phyloP scores from a whole-genome alignment of 202 grass and related monocot genomes.

The Digitaria exilis region DNA sequence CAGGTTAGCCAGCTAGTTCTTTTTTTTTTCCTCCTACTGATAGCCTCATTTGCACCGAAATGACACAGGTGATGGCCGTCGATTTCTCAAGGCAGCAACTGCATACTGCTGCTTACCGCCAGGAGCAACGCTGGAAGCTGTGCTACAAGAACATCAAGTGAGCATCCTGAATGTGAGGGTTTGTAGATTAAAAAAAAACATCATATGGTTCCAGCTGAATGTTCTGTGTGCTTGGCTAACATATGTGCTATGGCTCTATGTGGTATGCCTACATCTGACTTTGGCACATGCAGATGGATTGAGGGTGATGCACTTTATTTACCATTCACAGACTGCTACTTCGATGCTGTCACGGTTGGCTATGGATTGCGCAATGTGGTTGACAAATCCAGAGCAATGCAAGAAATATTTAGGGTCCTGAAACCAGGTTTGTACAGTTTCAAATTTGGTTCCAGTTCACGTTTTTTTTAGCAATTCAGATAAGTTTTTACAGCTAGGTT shows the following conservation, averaged over 20 bases:
- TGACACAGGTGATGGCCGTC: constrained; percentile 75
- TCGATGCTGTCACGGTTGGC: constrained; percentile 78
- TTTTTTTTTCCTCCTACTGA: neutral
- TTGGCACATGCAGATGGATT: constrained; percentile 64
- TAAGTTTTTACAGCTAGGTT: constrained; percentile 14
- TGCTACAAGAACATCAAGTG: constrained; percentile 93
- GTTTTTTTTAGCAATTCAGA: neutral
- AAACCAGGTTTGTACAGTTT: constrained; percentile 58
- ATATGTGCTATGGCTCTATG: neutral
- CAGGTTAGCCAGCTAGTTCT: neutral
- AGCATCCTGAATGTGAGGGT: constrained; percentile 51
- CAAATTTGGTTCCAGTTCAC: neutral
- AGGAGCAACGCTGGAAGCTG: constrained; percentile 75
- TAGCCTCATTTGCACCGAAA: neutral
- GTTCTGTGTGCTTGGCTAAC: neutral
- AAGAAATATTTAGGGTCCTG: constrained; percentile 76
- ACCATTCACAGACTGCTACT: constrained; percentile 65
- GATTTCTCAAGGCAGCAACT: constrained; percentile 83
- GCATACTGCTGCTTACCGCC: constrained; percentile 57
- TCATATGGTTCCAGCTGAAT: neutral
- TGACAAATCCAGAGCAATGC: constrained; percentile 72
- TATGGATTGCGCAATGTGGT: constrained; percentile 82
- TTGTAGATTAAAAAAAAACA: constrained; percentile 25
- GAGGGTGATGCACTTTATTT: constrained; percentile 88
- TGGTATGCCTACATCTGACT: neutral